Base-by-base conservation (phyloP, 257 asterid genomes). In the Solanum sitiens region DNA sequence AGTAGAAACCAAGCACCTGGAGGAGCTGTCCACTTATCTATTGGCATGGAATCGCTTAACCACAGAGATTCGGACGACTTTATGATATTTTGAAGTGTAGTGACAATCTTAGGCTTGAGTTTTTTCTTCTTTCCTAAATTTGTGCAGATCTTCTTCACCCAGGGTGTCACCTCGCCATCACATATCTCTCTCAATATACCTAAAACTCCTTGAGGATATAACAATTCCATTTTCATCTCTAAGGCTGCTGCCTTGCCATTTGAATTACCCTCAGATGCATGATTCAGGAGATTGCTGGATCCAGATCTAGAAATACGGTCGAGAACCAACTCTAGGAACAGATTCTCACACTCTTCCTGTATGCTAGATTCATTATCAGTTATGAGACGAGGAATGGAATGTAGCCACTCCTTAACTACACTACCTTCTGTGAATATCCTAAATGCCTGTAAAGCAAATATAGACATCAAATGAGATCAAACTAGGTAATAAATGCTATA, bases 21-120 rank as follows among this genome's bases (percentile, higher is more conserved):
- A 42, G 99, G 99, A 14, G 99, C 99, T 73, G 95, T 94, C 99
- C 99, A 97, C 88, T 95, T 95, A 90, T 93, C 96, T 44, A 95
- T 93, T 42, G 96, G 89, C 94, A 86, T 88, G 74, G 93, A 90
- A 27, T 75, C 86, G 40, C 91, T 90, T 86, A 93, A 86, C 98
- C 99, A 95, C 59, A 76, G 90, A 10, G 92, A 89, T 91, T 97
- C 99, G 6, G 99, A 95, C 80, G 90, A 80, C 65, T 84, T 91
- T 74, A 97, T 95, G 86, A 97, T 93, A 72, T 90, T 94, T 90
- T 94, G 98, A 90, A 97, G 98, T 71, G 98, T 89, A 8, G 87
- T 89, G 39, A 93, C 95, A 79, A 94, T 90, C 89, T 90, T 95
- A 25, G 93, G 91, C 88, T 91, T 93, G 61, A 97, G 95, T 85